Conservation (phyloP, 768 basidiomycete species). For the Leccinum imitatum region DNA sequence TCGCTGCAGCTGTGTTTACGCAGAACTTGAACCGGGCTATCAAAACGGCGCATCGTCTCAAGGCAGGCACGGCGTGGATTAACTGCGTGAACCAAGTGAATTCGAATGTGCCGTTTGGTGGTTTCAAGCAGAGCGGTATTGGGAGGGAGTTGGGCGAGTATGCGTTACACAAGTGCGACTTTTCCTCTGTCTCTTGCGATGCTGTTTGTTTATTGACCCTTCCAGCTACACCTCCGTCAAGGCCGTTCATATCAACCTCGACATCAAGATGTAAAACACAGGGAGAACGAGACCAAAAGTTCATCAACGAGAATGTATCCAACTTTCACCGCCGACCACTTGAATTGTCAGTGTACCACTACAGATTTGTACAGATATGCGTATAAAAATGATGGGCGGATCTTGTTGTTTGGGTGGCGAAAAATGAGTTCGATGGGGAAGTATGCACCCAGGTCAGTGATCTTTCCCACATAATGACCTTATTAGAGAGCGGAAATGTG, state of each 20-base stretch:
- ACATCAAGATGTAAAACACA: conserved; percentile 14
- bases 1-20: conserved; percentile 86
- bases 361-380: neutral
- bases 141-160: conserved; percentile 82
- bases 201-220: neutral
- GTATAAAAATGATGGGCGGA: neutral
- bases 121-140: conserved; percentile 81
- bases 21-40: conserved; percentile 75
- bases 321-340: neutral
- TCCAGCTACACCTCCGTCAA: conserved; percentile 26
- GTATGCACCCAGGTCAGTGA: neutral
- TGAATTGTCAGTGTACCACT: neutral
- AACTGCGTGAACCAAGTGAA: conserved; percentile 33
- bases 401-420: neutral
- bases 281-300: neutral
- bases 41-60: conserved; percentile 65
- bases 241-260: conserved; percentile 49
- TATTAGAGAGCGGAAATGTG: neutral
- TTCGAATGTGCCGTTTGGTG: conserved; percentile 70
- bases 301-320: neutral
- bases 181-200: neutral
- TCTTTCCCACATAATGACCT: neutral
- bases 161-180: conserved; percentile 53
- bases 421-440: neutral
- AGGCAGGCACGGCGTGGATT: conserved; percentile 82